Percentiles rank a stretch among this genome's conserved stretches.
Conservation (phyloP, 2,329 filamentous ascomycete species). For the Pseudogymnoascus sp. region DNA sequence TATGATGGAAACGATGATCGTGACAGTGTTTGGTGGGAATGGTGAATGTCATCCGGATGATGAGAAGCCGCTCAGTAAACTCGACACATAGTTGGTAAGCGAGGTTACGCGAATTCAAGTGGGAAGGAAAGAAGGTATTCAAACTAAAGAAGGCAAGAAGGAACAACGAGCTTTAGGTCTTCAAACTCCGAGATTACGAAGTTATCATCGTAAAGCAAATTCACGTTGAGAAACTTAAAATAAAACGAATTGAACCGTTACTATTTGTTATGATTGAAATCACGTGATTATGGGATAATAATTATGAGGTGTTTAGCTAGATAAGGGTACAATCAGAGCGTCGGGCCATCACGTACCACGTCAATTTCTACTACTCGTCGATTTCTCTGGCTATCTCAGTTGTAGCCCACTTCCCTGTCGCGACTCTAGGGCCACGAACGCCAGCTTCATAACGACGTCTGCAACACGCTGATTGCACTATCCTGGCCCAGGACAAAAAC, state of each 20-base stretch:
- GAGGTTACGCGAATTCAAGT: neutral
- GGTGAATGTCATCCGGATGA: neutral
- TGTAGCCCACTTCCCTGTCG: neutral
- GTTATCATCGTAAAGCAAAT: neutral
- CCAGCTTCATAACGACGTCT: conserved; percentile 10
- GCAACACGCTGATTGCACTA: neutral
- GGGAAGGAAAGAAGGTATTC: neutral
- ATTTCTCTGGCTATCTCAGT: conserved; percentile 6
- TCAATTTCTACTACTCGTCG: conserved; percentile 8
- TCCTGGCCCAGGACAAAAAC: conserved; percentile 15
- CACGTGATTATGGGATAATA: neutral
- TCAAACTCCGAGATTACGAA: neutral
- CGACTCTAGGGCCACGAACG: neutral
- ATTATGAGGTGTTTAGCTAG: neutral
- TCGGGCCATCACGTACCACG: neutral
- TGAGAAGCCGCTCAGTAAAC: neutral
- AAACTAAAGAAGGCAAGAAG: neutral
- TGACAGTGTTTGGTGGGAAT: neutral
- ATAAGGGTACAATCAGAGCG: neutral
- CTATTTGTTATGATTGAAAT: neutral
- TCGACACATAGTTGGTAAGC: neutral
- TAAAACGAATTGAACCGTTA: neutral
- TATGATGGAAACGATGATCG: neutral
- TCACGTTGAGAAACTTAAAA: neutral
- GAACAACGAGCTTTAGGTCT: neutral